A percentile compares a stretch with the other conserved stretches of the same genome.
Conservation (phyloP, 495 filamentous ascomycete species). For the Aspergillus bertholletiae region DNA sequence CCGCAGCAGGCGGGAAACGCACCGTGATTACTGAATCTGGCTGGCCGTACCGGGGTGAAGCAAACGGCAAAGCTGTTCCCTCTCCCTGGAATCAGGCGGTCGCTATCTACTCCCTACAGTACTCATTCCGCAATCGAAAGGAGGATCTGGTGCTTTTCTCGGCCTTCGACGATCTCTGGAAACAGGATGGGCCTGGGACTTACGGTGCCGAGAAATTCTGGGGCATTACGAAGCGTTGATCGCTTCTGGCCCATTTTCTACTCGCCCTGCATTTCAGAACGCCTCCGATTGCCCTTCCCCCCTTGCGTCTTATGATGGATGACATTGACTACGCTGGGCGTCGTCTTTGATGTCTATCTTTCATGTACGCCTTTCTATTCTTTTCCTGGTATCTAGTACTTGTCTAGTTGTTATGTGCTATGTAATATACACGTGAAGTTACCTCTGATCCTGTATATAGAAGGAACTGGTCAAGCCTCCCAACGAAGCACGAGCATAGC, state of each 20-base stretch:
- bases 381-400: not conserved
- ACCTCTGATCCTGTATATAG: constrained; percentile 1
- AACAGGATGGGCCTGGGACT: constrained; percentile 58
- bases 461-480: not conserved
- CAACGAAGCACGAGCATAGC: not conserved
- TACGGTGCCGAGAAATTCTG: constrained; percentile 71
- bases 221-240: constrained; percentile 48
- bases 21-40: constrained; percentile 72
- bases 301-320: too few relatives aligned
- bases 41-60: constrained; percentile 67
- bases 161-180: constrained; percentile 77
- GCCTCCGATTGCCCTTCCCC: too few relatives aligned
- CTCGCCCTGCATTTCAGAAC: too few relatives aligned
- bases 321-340: not conserved
- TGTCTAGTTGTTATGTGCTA: not conserved
- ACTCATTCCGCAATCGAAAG: constrained; percentile 41
- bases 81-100: constrained; percentile 55
- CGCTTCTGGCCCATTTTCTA: not conserved
- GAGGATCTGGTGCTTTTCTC: constrained; percentile 64
- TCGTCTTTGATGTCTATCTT: not conserved
- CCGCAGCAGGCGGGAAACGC: constrained; percentile 49
- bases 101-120: constrained; percentile 62
- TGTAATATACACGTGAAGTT: not conserved
- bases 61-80: constrained; percentile 64
- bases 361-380: not conserved